Evolutionary conservation across 2,329 filamentous ascomycete species (phyloP).

Genomic region (Cercospora zeae-maydis): DNA sequence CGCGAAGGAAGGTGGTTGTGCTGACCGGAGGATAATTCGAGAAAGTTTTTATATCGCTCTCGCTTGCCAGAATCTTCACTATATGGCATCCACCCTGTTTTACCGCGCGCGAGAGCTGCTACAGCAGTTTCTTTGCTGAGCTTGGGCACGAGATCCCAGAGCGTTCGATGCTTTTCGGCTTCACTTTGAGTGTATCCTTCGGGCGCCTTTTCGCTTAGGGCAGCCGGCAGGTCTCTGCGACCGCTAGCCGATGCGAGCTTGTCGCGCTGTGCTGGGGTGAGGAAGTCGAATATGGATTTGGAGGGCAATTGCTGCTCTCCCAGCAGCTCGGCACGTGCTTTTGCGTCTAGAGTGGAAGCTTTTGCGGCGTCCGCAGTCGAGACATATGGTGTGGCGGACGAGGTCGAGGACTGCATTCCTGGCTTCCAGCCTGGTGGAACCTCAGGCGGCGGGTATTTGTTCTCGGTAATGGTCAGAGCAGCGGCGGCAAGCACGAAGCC

Average conservation of each 20-base stretch:
- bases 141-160: conserved; percentile 48
- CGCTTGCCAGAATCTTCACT: conserved; percentile 76
- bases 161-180: conserved; percentile 58
- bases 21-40: conserved; percentile 70
- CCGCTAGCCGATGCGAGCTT: conserved; percentile 73
- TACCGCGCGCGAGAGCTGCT: conserved; percentile 47
- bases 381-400: conserved; percentile 46
- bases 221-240: conserved; percentile 71
- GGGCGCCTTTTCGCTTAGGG: conserved; percentile 67
- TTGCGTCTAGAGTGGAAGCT: conserved; percentile 69
- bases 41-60: conserved; percentile 73
- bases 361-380: conserved; percentile 77
- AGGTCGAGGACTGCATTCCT: conserved; percentile 38
- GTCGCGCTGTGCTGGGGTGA: conserved; percentile 73
- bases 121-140: conserved; percentile 44
- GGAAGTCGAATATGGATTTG: conserved; percentile 93
- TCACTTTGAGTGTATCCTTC: conserved; percentile 60
- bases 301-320: conserved; percentile 79
- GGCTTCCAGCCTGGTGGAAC: conserved; percentile 74
- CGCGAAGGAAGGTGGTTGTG: conserved; percentile 57
- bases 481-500: conserved; percentile 69
- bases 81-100: conserved; percentile 74
- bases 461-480: conserved; percentile 42
- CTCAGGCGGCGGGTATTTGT: conserved; percentile 60
- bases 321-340: conserved; percentile 71